Conservation (phyloP, 2,329 filamentous ascomycete species). For the Madurella fahalii region DNA sequence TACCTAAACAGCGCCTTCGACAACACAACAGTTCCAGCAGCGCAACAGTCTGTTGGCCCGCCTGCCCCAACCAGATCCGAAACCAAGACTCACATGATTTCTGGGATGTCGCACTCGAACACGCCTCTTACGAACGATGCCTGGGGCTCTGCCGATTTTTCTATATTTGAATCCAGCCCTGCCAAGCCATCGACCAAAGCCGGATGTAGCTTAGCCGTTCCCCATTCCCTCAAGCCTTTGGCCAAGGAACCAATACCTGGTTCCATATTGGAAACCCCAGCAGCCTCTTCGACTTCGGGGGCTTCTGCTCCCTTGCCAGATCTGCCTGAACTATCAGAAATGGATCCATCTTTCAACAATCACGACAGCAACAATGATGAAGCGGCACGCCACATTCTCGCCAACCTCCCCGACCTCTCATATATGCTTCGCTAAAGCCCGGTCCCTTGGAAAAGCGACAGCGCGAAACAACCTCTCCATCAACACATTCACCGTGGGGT, state of each 20-base stretch:
- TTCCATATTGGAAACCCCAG: neutral
- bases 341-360: neutral
- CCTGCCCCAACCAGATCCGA: neutral
- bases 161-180: conserved; percentile 17
- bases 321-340: neutral
- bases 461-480: neutral
- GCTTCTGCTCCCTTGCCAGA: neutral
- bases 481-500: no score
- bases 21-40: neutral
- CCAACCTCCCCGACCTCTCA: conserved; percentile 31
- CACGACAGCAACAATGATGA: conserved; percentile 14
- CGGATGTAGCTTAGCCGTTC: neutral
- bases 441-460: neutral
- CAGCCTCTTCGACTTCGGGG: neutral
- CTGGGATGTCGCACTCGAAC: neutral
- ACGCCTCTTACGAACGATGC: conserved; percentile 2
- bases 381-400: conserved; percentile 23
- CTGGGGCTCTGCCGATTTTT: conserved; percentile 23
- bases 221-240: neutral
- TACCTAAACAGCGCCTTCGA: conserved; percentile 7
- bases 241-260: neutral
- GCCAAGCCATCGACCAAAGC: neutral
- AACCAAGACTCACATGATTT: neutral
- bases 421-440: conserved; percentile 32
- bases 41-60: neutral